Evolutionary conservation across 2,329 filamentous ascomycete genomes (phyloP).

Genomic region (Claviceps monticola): DNA sequence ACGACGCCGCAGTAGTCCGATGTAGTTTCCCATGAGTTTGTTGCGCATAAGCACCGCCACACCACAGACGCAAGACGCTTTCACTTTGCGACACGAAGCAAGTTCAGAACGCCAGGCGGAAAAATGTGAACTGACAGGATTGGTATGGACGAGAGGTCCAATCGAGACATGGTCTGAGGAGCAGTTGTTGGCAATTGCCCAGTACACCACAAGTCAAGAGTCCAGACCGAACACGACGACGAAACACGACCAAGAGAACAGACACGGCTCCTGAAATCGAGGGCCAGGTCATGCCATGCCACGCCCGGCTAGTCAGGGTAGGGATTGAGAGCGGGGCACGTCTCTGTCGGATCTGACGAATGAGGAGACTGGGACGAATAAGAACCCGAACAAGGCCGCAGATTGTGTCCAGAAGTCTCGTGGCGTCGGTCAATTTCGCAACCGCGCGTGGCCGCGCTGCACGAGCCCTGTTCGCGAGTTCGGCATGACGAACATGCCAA

Average conservation of each 20-base stretch:
- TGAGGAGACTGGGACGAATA: too few species aligned
- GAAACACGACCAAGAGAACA: not conserved
- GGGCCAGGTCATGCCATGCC: not conserved
- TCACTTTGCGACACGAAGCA: constrained; percentile 4
- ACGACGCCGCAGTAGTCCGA: not conserved
- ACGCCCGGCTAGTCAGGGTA: not conserved
- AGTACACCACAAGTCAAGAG: not conserved
- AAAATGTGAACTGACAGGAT: not conserved
- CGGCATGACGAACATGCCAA: not conserved
- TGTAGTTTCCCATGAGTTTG: constrained; percentile 1
- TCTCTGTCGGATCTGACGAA: not conserved
- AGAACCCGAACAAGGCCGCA: too few species aligned
- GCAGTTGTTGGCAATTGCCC: not conserved
- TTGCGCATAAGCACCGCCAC: constrained; percentile 1
- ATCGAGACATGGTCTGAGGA: constrained; percentile 25
- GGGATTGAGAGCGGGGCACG: constrained; percentile 3
- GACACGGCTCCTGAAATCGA: constrained; percentile 3
- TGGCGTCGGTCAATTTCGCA: not conserved
- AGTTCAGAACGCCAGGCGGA: not conserved
- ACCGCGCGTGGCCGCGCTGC: not conserved
- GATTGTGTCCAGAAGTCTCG: too few species aligned
- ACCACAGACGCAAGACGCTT: constrained; percentile 3
- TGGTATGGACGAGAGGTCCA: constrained; percentile 6
- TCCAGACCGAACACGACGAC: not conserved
- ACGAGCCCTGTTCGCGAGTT: not conserved